Base-by-base conservation (phyloP, 1,284 basidiomycete species). In the Ustilago sp. region DNA sequence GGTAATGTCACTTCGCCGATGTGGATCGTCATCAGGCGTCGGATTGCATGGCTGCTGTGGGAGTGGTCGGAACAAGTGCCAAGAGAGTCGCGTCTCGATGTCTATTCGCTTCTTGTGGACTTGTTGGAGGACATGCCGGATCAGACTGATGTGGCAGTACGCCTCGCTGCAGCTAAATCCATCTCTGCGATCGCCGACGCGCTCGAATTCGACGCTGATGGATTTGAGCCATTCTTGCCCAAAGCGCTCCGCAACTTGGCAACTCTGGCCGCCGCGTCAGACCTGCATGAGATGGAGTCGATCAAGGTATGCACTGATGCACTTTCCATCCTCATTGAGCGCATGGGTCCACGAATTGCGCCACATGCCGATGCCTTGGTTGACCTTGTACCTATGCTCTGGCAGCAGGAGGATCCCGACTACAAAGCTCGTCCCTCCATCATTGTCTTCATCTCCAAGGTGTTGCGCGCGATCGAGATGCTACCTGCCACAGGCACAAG, bases 21-120 rank as follows among this genome's bases (percentile, higher is more conserved):
- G 43, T 86, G 83, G 83, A 66, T 83, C 41, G 65, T 86, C 41
- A 69, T 86, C 35, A 77, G 77, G 39, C 73, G 77, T 12, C 71
- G 80, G 28, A 83, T 81, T 61, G 79, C 73, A 15, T 81, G 77
- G 77, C 51, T 86, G 15, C 57, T 86, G 11, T 84, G 76, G 74
- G 79, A 82, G 36, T 86, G 83, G 81, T 82, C 80, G 19, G 84
- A 86, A 43, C 76, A 81, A 32, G 74, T 86, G 5, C 62, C 54
- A 8, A 36, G 59, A n/a, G 57, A 65, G 32, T 57, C 72, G n/a
- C 72, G 73, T 9, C 59, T 77, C 2, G 64, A 63, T 6, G 79
- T 82, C 1, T 86, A 85, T 56, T 63, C 75, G 2, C 61, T 81
- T 32, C 76, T 86, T 15, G 80, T 83, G 1, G 72, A 76, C 23